Evolutionary conservation across 495 filamentous ascomycete species (phyloP), one percentile per base, ranked within the genome.

Genomic region (Xylaria nigripes): DNA sequence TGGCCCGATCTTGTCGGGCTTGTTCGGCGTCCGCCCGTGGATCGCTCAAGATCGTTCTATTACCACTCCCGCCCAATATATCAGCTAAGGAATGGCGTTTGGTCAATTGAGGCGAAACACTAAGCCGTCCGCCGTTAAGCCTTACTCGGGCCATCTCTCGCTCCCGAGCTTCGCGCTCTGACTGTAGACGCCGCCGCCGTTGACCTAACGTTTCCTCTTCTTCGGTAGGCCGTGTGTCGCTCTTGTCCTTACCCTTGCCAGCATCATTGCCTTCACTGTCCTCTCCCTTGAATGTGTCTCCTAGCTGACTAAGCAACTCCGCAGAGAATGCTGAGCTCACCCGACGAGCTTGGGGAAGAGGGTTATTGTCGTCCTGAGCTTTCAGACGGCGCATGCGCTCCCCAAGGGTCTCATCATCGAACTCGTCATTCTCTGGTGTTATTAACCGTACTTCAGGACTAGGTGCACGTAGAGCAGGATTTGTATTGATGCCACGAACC

Each of bases 161-260:
- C 30, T 72, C 75, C 30, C 72, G 71, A 3, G 80, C 78, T 55
- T 84, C 76, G 10, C 76, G 76, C 69, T 92, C 86, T 42, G 79
- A 82, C 66, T 90, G 87, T 1, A 98, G 77, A 13, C 93, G 82
- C 54, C 76, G 81, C 3, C 90, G 84, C 7, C 92, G 83, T 64
- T 97, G 89, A 12, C 84, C 93, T 2, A 98, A 79, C 0, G 91
- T 95, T 66, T 98, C 92, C 57, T 95, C 88, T 50, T 79, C 77
- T 53, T 85, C 86, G 6, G 72, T 67, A 1, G 63, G 66, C 13
- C 66, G 61, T 6, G 63, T 61, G 46, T 63, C 71, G 47, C 50
- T 54, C 42, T 67, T 64, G 34, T 56, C 60, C 48, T 69, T 70
- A 27, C 58, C 67, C 42, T 72, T 70, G 30, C 23, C 41, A 19